phyloP scores from a whole-genome alignment of 2,329 filamentous ascomycete species.

The Emmonsiellopsis sp. region DNA sequence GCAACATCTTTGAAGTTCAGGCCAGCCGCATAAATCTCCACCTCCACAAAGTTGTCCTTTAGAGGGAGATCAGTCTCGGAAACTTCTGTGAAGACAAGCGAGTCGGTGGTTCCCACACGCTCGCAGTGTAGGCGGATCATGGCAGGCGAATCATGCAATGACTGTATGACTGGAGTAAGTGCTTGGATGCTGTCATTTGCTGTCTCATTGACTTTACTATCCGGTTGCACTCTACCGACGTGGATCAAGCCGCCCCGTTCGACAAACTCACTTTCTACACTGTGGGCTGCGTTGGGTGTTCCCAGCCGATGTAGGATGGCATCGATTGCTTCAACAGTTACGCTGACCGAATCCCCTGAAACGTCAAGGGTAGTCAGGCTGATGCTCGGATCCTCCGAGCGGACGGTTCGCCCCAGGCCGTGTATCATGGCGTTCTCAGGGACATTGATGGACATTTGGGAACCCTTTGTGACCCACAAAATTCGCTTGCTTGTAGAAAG shows the following conservation, averaged over 20 bases:
- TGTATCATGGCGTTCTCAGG: constrained; percentile 6
- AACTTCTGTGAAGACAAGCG: neutral
- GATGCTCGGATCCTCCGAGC: constrained; percentile 4
- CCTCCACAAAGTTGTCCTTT: constrained; percentile 18
- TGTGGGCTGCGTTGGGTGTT: neutral
- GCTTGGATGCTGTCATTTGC: neutral
- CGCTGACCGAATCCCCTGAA: neutral
- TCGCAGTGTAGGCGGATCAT: neutral
- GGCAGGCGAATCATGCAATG: neutral
- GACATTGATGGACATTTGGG: constrained; percentile 1
- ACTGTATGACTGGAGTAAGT: neutral
- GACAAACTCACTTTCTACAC: neutral
- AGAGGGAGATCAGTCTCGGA: neutral
- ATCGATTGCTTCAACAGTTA: neutral
- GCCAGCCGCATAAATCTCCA: constrained; percentile 23
- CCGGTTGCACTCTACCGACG: neutral
- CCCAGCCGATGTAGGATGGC: neutral
- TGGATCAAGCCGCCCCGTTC: neutral
- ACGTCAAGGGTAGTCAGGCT: constrained; percentile 12
- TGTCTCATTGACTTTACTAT: neutral
- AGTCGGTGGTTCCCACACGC: neutral
- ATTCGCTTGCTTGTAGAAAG: neutral
- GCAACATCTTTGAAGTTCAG: constrained; percentile 20
- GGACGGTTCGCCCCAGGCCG: constrained; percentile 3
- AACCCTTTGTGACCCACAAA: constrained; percentile 7